Evolutionary conservation across 768 basidiomycete species (phyloP), one percentile per base, ranked within the genome.

Genomic region (Bullera alba): DNA sequence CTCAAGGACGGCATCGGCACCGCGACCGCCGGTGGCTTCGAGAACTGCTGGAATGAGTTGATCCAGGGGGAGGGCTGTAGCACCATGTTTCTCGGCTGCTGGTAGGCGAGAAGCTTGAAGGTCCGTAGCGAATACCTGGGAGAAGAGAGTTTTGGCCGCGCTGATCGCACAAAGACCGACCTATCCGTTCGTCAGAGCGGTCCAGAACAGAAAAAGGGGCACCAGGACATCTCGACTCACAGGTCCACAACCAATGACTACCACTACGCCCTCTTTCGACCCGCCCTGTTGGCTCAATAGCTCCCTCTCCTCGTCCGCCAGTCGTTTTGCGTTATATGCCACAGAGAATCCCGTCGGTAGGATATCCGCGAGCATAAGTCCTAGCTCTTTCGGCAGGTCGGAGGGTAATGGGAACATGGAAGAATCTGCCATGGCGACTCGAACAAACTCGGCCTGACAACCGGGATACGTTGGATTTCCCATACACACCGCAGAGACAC

Each of bases 201-300:
- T 21, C 8, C 4, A 38, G 5, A 35, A 21, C 32, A 56, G 38
- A 17, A 25, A 46, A 23, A 34, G 12, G 5, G 28, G 2, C 16
- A 15, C 43, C 43, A 12, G 16, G 12, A 45, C 43, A 8, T 28
- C 19, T 12, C 50, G n/a, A n/a, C 60, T 56, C 23, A 74, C 73
- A 5, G 73, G 73, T 37, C 72, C 72, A 57, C 69, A 73, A 3
- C 73, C 73, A 28, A 74, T 60, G 14, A 74, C 71, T 16, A 71
- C 65, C 22, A 59, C 60, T 3, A 65, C 65, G 2, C 54, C 62
- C 44, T 57, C 57, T 34, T 21, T 19, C 2, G 22, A 34, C 22
- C 38, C 48, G 16, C 52, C 57, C 26, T 34, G 32, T 46, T 55
- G 15, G 19, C 16, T 29, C 8, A 7, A 46, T 2, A 30, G 26